phyloP scores from a whole-genome alignment of 1,284 basidiomycete species.

The Waitea zeae region DNA sequence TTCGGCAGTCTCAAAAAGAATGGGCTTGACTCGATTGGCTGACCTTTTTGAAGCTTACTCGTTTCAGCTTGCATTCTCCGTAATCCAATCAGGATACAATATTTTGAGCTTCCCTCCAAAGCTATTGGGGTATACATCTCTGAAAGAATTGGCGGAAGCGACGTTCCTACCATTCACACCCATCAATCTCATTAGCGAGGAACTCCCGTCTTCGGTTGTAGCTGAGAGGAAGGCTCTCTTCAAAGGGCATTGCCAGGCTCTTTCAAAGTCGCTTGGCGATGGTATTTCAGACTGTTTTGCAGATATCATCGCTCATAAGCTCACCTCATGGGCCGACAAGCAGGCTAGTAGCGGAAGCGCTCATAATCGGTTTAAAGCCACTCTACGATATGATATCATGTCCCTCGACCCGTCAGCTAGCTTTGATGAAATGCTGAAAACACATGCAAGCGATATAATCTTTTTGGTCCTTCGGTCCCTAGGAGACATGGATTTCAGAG shows the following conservation, averaged over 20 bases:
- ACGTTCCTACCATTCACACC: constrained; percentile 48
- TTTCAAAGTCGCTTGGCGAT: constrained; percentile 29
- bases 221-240: constrained; percentile 32
- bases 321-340: constrained; percentile 28
- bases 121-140: constrained; percentile 54
- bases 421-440: constrained; percentile 21
- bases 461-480: constrained; percentile 39
- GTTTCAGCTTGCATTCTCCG: constrained; percentile 55
- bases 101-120: constrained; percentile 50
- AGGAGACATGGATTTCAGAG: constrained; percentile 36
- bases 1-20: constrained; percentile 37
- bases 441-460: constrained; percentile 36
- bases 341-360: constrained; percentile 7
- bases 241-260: constrained; percentile 41
- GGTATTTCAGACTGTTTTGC: constrained; percentile 54
- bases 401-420: constrained; percentile 15
- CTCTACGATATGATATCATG: constrained; percentile 16
- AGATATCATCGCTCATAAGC: constrained; percentile 48
- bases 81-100: constrained; percentile 31
- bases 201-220: constrained; percentile 11
- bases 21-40: constrained; percentile 53
- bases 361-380: constrained; percentile 13
- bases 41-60: constrained; percentile 69
- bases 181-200: constrained; percentile 29
- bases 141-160: constrained; percentile 38